A percentile compares a stretch with the other conserved stretches of the same genome.
Conservation (phyloP, 176 grass and related monocot species). For the Elymus sibiricus region DNA sequence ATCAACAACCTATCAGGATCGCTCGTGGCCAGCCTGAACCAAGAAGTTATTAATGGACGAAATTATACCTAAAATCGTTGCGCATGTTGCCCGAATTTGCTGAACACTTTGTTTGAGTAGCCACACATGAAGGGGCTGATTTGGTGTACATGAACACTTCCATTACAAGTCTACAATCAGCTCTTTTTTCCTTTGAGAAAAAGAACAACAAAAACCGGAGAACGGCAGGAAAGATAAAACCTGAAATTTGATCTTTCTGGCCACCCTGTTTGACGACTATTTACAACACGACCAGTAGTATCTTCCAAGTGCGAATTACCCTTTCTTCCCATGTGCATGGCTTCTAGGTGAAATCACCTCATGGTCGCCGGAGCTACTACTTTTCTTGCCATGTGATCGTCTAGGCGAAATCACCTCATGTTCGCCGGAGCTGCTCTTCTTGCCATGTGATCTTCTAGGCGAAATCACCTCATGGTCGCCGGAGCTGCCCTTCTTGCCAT, state of each 20-base stretch:
- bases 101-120: constrained; percentile 30
- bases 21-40: not conserved
- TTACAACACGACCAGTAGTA: not conserved
- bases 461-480: constrained; percentile 18
- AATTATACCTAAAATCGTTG: not conserved
- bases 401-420: constrained; percentile 23
- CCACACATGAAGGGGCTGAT: constrained; percentile 34
- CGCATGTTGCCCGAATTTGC: not conserved
- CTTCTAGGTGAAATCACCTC: constrained; percentile 33
- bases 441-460: constrained; percentile 14
- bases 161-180: not conserved
- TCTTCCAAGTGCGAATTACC: not conserved
- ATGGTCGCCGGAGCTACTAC: constrained; percentile 5
- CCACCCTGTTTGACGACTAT: constrained; percentile 16
- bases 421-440: not conserved
- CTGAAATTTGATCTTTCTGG: constrained; percentile 44
- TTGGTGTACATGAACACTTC: constrained; percentile 17
- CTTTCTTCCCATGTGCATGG: constrained; percentile 40
- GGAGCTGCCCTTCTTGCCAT: constrained; percentile 31
- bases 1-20: not conserved
- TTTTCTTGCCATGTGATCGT: not conserved
- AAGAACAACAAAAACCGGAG: not conserved
- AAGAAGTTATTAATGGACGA: not conserved
- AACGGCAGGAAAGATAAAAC: constrained; percentile 4
- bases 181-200: not conserved